Evolutionary conservation across 495 filamentous ascomycete species (phyloP), one percentile per base, ranked within the genome.

Genomic region (Wilcoxina mikolae): DNA sequence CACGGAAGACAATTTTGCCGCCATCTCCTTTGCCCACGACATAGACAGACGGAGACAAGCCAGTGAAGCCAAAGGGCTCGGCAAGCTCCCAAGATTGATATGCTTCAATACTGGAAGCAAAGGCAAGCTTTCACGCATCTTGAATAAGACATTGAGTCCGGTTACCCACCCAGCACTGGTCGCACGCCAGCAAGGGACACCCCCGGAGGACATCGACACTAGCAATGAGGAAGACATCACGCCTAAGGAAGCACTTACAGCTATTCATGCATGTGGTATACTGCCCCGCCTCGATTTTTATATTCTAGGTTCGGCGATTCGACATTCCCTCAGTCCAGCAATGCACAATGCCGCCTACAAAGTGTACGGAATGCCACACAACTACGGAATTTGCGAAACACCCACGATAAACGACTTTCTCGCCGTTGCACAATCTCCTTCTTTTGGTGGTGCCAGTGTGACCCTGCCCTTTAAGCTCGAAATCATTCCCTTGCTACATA

Each of bases 281-380:
- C 69, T 76, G n/a, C 76, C 79, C 42, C 83, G 83, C 0, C 73
- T 88, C 29, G 73, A 83, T 42, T 87, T 85, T 62, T 87, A 82
- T 64, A 80, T 85, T 31, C 71, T 84, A 24, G 85, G 85, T 2
- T 80, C 79, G 18, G 82, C 75, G 51, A 82, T 87, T 17, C 74
- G 78, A 25, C 86, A 86, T 68, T 86, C 80, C 64, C 70, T 87
- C 28, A 86, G 82, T 0, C 85, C 85, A 0, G 78, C 78, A 0
- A 91, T 89, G 83, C 82, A 88, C 62, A 82, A 76, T 55, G 84
- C 83, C 2, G 85, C 84, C 11, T 82, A 82, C 64, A 71, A 76
- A 44, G 77, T 78, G 38, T 82, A 78, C 47, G 82, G 81, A 23
- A 78, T 91, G 76, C 76, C 75, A 20, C 83, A 91, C 63, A 75